Evolutionary conservation across 768 basidiomycete genomes (phyloP).

Genomic region (Lyophyllum atratum): DNA sequence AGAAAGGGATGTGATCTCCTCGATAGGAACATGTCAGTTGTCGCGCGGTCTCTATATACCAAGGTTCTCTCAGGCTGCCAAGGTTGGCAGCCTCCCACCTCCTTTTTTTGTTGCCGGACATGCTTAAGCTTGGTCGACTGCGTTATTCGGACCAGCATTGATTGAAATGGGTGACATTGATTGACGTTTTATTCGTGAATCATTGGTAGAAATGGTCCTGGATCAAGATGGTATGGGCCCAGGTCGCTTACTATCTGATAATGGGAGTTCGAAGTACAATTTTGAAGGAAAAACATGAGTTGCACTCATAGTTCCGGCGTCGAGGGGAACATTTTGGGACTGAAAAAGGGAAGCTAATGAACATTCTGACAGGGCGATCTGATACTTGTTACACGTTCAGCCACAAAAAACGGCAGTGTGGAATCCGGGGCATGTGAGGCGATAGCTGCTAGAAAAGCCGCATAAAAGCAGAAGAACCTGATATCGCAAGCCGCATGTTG

Average conservation of each 20-base stretch:
- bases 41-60: not conserved
- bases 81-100: not conserved
- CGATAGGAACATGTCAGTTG: not conserved
- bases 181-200: too few relatives aligned
- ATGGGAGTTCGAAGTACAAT: not conserved
- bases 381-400: not conserved
- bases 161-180: not conserved
- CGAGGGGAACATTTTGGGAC: too few relatives aligned
- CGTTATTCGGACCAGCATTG: slow-evolving; percentile 3
- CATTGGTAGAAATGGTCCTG: too few relatives aligned
- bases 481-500: not conserved
- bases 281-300: not conserved
- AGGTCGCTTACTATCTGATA: too few relatives aligned
- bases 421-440: not conserved
- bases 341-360: not conserved
- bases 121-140: not conserved
- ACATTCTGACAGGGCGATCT: not conserved
- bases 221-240: not conserved
- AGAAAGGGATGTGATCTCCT: not conserved
- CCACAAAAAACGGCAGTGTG: not conserved
- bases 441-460: not conserved
- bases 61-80: slow-evolving; percentile 5
- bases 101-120: not conserved
- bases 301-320: too few relatives aligned
- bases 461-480: not conserved